A percentile compares a stretch with the other conserved stretches of the same genome.
Evolutionary conservation across 495 filamentous ascomycete genomes (phyloP).

Genomic region (Neurospora cerealis): DNA sequence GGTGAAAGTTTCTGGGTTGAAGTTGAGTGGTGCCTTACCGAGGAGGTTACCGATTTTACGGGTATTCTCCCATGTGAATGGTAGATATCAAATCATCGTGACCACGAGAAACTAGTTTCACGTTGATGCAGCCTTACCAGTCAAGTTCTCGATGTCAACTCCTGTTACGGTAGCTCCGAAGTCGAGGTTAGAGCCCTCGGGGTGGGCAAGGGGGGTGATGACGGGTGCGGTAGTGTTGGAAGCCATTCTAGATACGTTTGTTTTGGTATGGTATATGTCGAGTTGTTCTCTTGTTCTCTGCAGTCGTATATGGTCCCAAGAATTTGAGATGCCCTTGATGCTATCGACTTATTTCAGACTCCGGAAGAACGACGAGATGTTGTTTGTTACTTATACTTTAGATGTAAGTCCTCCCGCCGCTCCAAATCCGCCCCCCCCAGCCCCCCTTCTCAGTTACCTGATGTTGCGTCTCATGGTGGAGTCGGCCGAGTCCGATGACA

Average conservation of each 20-base stretch:
- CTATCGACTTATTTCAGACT: not conserved
- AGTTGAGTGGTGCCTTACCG: constrained; percentile 24
- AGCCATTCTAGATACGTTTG: not conserved
- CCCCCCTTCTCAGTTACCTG: not conserved
- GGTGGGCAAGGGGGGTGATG: constrained; percentile 32
- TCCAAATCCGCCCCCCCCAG: not conserved
- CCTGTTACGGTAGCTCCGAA: constrained; percentile 50
- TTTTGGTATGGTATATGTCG: not conserved
- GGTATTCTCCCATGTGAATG: constrained; percentile 35
- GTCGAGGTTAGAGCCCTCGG: constrained; percentile 41
- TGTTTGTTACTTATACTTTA: not conserved
- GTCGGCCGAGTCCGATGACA: not conserved
- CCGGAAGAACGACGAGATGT: not conserved
- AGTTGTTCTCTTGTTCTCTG: not conserved
- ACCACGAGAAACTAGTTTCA: constrained; percentile 8
- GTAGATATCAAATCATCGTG: constrained; percentile 1
- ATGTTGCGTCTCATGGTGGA: not conserved
- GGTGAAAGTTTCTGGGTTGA: not conserved
- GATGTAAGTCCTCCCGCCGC: not conserved
- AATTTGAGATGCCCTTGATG: not conserved
- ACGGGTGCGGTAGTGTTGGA: not conserved
- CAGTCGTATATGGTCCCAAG: not conserved
- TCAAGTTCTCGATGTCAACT: constrained; percentile 49
- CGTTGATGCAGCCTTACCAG: constrained; percentile 27
- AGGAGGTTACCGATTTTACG: constrained; percentile 48